Evolutionary conservation across 148 eudicot genomes (phyloP).

Genomic region (Pouteria glomerata): DNA sequence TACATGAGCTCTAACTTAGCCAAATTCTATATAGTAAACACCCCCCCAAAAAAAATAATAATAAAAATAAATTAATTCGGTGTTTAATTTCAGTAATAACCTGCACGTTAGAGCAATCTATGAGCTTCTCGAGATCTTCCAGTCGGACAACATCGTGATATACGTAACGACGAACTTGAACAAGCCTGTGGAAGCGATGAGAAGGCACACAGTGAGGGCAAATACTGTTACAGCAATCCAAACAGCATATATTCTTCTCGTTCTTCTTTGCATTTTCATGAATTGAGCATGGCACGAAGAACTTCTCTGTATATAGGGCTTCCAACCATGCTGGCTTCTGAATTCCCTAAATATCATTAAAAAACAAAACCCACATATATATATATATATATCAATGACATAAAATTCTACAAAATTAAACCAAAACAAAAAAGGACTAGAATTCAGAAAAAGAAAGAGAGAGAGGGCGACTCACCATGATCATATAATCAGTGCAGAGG

Average conservation of each 20-base stretch:
- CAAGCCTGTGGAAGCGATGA: conserved; percentile 78
- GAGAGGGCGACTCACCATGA: conserved; percentile 55
- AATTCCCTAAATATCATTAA: conserved; percentile 59
- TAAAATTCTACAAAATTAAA: no score
- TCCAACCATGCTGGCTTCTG: conserved; percentile 95
- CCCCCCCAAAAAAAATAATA: no score
- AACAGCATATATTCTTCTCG: conserved; percentile 84
- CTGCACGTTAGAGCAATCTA: conserved; percentile 93
- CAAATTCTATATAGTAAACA: no score
- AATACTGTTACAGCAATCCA: conserved; percentile 87
- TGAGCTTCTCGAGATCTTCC: conserved; percentile 86
- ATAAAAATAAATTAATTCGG: no score
- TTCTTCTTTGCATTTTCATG: conserved; percentile 92
- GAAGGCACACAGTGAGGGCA: conserved; percentile 85
- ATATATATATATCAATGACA: no score
- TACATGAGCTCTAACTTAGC: no score
- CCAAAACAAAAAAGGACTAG: neutral
- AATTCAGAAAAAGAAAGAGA: neutral
- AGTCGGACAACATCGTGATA: conserved; percentile 86
- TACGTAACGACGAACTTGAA: conserved; percentile 90
- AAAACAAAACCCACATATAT: conserved; percentile 1
- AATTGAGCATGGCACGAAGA: conserved; percentile 57
- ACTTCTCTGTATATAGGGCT: conserved; percentile 69
- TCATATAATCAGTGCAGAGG: conserved; percentile 17
- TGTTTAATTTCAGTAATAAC: conserved; percentile 16